These are phyloP conservation scores for Nakazawaea sp. DNA, from an alignment of 805 yeast genomes.

Conservation along the genomic window DNA sequence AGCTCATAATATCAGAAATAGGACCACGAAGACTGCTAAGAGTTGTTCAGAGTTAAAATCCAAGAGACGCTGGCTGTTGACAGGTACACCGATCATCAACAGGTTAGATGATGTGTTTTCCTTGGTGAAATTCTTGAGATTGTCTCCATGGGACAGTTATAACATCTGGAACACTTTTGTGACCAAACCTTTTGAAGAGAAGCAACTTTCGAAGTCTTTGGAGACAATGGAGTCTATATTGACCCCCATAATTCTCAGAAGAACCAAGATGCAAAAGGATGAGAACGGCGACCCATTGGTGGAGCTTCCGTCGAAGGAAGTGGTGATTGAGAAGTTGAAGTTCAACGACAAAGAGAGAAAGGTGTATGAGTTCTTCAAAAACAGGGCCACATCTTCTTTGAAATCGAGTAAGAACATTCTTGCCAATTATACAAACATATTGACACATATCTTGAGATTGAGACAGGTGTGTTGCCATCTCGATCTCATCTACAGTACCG, in stretches of 20 bases:
- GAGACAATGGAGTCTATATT: slow-evolving; percentile 79
- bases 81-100: slow-evolving; percentile 92
- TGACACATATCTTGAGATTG: slow-evolving; percentile 76
- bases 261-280: slow-evolving; percentile 82
- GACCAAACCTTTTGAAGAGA: slow-evolving; percentile 75
- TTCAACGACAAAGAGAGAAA: slow-evolving; percentile 61
- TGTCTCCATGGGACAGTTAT: slow-evolving; percentile 89
- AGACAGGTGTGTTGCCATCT: slow-evolving; percentile 89
- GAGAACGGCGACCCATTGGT: slow-evolving; percentile 69
- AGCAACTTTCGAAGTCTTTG: slow-evolving; percentile 63
- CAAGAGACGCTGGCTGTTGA: slow-evolving; percentile 72
- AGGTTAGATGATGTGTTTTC: slow-evolving; percentile 82
- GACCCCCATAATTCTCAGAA: slow-evolving; percentile 74
- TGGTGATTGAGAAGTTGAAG: slow-evolving; percentile 58
- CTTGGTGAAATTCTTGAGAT: slow-evolving; percentile 59
- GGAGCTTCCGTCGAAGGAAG: slow-evolving; percentile 67
- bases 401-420: slow-evolving; percentile 60
- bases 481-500: slow-evolving; percentile 46
- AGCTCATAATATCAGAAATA: slow-evolving; percentile 82
- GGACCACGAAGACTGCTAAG: slow-evolving; percentile 70
- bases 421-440: slow-evolving; percentile 67
- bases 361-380: slow-evolving; percentile 63
- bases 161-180: slow-evolving; percentile 85
- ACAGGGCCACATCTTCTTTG: slow-evolving; percentile 59
- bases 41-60: slow-evolving; percentile 65